Evolutionary conservation across 331 rosid genomes (phyloP).

Genomic region (Stylosanthes scabra): DNA sequence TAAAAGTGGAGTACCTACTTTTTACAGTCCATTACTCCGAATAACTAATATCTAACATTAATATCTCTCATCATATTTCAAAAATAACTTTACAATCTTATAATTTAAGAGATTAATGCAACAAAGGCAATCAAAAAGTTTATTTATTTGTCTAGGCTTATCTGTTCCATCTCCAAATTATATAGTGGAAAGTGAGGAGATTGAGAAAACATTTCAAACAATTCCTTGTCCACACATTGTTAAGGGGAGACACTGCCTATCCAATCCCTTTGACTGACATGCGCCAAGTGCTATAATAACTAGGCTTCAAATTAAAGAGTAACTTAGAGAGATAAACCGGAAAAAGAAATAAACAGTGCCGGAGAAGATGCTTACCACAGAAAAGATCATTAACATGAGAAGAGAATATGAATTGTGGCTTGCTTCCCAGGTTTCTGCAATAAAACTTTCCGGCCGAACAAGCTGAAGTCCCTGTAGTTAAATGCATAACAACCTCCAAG

Average conservation of each 20-base stretch:
- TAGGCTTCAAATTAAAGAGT: slow-evolving; percentile 2
- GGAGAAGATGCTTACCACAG: slow-evolving; percentile 68
- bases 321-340: slow-evolving; percentile 19
- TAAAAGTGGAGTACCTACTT: too few species aligned
- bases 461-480: slow-evolving; percentile 88
- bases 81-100: neutral
- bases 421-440: slow-evolving; percentile 85
- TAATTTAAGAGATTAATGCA: slow-evolving; percentile 12
- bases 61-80: too few species aligned
- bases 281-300: neutral
- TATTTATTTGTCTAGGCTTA: slow-evolving; percentile 3
- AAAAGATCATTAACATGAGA: slow-evolving; percentile 78
- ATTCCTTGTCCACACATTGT: slow-evolving; percentile 8
- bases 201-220: neutral
- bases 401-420: slow-evolving; percentile 77
- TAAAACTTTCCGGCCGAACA: slow-evolving; percentile 78
- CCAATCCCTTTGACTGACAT: slow-evolving; percentile 27
- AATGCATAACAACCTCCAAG: slow-evolving; percentile 31
- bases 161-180: slow-evolving; percentile 13
- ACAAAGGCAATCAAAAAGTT: slow-evolving; percentile 26
- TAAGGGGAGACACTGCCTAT: slow-evolving; percentile 5
- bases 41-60: too few species aligned
- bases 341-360: neutral
- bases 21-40: too few species aligned
- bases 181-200: neutral